These are phyloP conservation scores for Sodiomyces alkalinus DNA, from an alignment of 2,329 filamentous ascomycete species.

Conservation along the genomic window DNA sequence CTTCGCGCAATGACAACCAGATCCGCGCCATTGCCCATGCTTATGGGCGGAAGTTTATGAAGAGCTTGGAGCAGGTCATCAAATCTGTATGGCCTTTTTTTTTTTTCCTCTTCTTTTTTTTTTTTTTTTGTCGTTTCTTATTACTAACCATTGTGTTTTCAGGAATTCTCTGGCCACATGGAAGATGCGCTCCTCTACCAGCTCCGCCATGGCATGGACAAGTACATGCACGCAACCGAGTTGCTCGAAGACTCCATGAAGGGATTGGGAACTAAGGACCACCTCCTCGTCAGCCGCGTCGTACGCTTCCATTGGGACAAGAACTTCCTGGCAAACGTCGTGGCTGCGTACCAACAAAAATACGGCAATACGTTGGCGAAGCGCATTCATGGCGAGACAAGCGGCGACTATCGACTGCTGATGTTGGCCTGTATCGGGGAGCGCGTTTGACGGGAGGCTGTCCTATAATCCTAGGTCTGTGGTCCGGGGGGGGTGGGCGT, in stretches of 20 bases:
- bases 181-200: slow-evolving; percentile 68
- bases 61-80: slow-evolving; percentile 57
- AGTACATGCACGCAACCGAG: slow-evolving; percentile 68
- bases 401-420: slow-evolving; percentile 64
- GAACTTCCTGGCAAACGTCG: slow-evolving; percentile 59
- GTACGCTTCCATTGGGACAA: slow-evolving; percentile 75
- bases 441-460: slow-evolving; percentile 4
- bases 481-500: not conserved
- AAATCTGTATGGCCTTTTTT: no score
- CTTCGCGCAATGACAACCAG: slow-evolving; percentile 63
- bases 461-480: no score
- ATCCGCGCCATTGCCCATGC: slow-evolving; percentile 65
- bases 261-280: slow-evolving; percentile 76
- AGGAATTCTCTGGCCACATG: slow-evolving; percentile 89
- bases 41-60: slow-evolving; percentile 60
- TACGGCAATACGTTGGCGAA: slow-evolving; percentile 52
- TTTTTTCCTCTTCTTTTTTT: no score
- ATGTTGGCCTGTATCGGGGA: slow-evolving; percentile 55
- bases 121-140: no score
- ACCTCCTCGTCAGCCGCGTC: slow-evolving; percentile 60
- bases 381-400: slow-evolving; percentile 69
- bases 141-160: slow-evolving; percentile 1
- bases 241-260: slow-evolving; percentile 79
- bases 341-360: slow-evolving; percentile 57
- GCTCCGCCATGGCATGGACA: slow-evolving; percentile 61